Conservation (phyloP, 345 rosid species). For the Eutrema yunnanense region DNA sequence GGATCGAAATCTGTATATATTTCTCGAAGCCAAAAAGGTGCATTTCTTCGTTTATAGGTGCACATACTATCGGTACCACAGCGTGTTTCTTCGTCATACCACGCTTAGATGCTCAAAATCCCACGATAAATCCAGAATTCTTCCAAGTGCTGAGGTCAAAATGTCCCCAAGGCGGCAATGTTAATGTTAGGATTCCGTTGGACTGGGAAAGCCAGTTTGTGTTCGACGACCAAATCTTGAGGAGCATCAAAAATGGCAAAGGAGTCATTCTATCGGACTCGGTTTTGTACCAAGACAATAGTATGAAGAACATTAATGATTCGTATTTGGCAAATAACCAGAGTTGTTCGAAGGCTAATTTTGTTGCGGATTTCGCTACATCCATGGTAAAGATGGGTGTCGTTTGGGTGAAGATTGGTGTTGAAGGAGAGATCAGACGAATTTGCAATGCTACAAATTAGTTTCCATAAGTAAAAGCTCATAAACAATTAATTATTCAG, state of each 20-base stretch:
- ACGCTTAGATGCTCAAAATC: conserved; percentile 46
- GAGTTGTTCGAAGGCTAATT: conserved; percentile 23
- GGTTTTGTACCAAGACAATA: conserved; percentile 34
- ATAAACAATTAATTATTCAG: background rate
- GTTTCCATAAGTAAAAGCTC: background rate
- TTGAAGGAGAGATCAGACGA: conserved; percentile 46
- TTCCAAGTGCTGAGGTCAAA: conserved; percentile 24
- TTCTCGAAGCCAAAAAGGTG: too few species aligned
- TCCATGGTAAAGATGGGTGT: conserved; percentile 58
- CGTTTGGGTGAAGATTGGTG: conserved; percentile 39
- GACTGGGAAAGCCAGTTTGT: conserved; percentile 36
- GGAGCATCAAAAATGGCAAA: conserved; percentile 32
- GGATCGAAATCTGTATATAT: too few species aligned
- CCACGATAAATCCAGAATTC: conserved; percentile 27
- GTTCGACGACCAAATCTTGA: conserved; percentile 40
- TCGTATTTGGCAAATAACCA: conserved; percentile 21
- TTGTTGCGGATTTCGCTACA: conserved; percentile 41
- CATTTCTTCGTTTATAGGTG: conserved; percentile 31
- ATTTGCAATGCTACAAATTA: conserved; percentile 42
- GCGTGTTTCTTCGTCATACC: conserved; percentile 48
- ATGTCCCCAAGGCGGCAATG: conserved; percentile 28
- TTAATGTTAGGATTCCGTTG: conserved; percentile 29
- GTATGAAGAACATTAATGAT: conserved; percentile 34
- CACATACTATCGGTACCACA: conserved; percentile 49
- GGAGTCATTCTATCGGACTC: conserved; percentile 51